Evolutionary conservation across 208 protist genomes (phyloP).

Genomic region (Trypanosoma conorhini): DNA sequence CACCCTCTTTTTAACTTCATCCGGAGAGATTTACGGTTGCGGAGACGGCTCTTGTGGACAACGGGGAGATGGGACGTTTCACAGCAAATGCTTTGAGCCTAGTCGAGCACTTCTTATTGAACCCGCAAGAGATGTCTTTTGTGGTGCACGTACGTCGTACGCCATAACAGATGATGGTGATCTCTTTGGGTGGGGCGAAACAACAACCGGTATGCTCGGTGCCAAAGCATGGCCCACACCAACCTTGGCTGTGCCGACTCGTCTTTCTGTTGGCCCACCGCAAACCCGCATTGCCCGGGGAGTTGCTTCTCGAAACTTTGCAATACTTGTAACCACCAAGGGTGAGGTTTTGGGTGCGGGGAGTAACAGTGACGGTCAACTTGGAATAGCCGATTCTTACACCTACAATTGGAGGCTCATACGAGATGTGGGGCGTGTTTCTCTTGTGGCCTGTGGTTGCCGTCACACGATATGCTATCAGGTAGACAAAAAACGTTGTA

Average conservation of each 20-base stretch:
- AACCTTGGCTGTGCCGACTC: slow-evolving; percentile 13
- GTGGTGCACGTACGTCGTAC: slow-evolving; percentile 28
- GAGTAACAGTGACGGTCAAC: slow-evolving; percentile 26
- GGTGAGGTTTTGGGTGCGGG: slow-evolving; percentile 24
- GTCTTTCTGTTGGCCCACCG: slow-evolving; percentile 17
- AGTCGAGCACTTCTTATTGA: slow-evolving; percentile 16
- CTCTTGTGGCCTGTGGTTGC: slow-evolving; percentile 16
- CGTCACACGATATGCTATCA: slow-evolving; percentile 22
- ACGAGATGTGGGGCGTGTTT: slow-evolving; percentile 26
- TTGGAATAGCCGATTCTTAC: slow-evolving; percentile 21
- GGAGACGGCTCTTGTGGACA: slow-evolving; percentile 31
- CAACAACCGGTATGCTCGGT: slow-evolving; percentile 24
- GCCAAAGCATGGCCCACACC: background rate
- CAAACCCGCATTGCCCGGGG: slow-evolving; percentile 16
- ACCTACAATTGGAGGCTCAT: slow-evolving; percentile 20
- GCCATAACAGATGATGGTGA: slow-evolving; percentile 22
- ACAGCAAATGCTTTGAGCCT: slow-evolving; percentile 17
- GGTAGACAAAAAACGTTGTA: slow-evolving; percentile 25
- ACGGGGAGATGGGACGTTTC: slow-evolving; percentile 23
- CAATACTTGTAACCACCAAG: slow-evolving; percentile 18
- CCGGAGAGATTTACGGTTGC: slow-evolving; percentile 26
- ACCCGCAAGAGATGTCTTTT: slow-evolving; percentile 25
- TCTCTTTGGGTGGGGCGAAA: slow-evolving; percentile 30
- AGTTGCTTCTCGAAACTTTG: slow-evolving; percentile 24
- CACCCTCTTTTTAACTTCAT: slow-evolving; percentile 25